These are phyloP conservation scores for Ophiostoma sp. DNA, from an alignment of 2,329 filamentous ascomycete species.

Conservation along the genomic window DNA sequence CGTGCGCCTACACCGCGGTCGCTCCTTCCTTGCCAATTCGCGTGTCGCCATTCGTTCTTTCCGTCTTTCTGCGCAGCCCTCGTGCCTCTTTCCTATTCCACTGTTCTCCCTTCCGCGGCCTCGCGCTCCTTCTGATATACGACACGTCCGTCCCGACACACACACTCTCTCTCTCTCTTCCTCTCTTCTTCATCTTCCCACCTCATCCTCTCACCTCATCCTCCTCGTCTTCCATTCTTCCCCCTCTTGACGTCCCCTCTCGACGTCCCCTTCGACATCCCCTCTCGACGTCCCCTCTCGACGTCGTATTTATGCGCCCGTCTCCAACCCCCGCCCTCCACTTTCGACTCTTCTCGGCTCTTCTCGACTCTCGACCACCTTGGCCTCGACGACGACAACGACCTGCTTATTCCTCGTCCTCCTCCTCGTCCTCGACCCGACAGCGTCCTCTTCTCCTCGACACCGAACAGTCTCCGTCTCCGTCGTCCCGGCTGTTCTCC, in stretches of 20 bases:
- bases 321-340: conserved; percentile 15
- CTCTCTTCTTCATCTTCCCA: neutral
- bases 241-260: neutral
- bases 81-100: conserved; percentile 20
- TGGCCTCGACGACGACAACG: no score
- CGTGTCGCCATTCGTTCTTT: conserved; percentile 7
- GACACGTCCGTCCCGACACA: neutral
- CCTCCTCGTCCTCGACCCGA: neutral
- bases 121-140: neutral
- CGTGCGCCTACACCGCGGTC: neutral
- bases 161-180: neutral
- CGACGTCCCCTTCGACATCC: neutral
- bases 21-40: conserved; percentile 14
- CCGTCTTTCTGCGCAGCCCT: conserved; percentile 9
- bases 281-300: neutral
- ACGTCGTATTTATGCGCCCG: conserved; percentile 9
- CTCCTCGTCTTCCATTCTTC: conserved; percentile 2
- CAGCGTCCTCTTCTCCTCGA: neutral
- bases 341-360: neutral
- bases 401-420: no score
- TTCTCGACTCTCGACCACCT: neutral
- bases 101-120: conserved; percentile 10
- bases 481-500: neutral
- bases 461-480: no score
- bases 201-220: neutral